These are phyloP conservation scores for Cercis canadensis DNA, from an alignment of 306 rosid species.

Conservation along the genomic window DNA sequence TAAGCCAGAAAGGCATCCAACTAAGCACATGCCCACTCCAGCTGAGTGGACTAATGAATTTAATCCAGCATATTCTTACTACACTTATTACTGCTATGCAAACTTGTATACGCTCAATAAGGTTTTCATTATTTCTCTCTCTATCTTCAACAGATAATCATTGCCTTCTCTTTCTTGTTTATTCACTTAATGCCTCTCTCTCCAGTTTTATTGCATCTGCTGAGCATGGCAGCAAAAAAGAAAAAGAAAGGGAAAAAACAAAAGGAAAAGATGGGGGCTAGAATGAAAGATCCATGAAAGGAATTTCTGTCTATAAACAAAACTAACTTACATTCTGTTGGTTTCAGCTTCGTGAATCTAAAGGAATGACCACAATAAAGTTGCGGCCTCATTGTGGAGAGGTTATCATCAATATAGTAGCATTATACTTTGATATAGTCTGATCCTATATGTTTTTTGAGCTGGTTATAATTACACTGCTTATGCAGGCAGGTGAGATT, in stretches of 20 bases:
- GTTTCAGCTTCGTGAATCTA: slow-evolving; percentile 83
- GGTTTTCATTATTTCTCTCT: slow-evolving; percentile 49
- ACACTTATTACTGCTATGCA: slow-evolving; percentile 77
- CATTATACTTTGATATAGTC: slow-evolving; percentile 14
- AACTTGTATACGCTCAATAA: slow-evolving; percentile 82
- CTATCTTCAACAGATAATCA: slow-evolving; percentile 17
- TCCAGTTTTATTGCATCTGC: background rate
- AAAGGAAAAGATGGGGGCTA: slow-evolving; percentile 3
- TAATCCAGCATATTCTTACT: slow-evolving; percentile 87
- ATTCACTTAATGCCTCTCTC: background rate
- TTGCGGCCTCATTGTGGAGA: slow-evolving; percentile 93
- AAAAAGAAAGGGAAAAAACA: background rate
- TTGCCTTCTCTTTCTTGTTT: slow-evolving; percentile 1
- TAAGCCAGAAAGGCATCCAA: slow-evolving; percentile 91
- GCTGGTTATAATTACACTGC: slow-evolving; percentile 32
- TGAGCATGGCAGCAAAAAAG: background rate
- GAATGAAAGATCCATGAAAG: background rate
- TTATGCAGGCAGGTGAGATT: slow-evolving; percentile 78
- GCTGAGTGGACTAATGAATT: slow-evolving; percentile 84
- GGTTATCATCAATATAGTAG: slow-evolving; percentile 50
- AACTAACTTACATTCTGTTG: slow-evolving; percentile 28
- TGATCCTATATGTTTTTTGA: slow-evolving; percentile 22
- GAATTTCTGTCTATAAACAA: slow-evolving; percentile 12
- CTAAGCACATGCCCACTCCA: slow-evolving; percentile 93
- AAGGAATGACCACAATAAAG: slow-evolving; percentile 67